A percentile compares a stretch with the other conserved stretches of the same genome.
Evolutionary conservation across 106 monocot species (phyloP).

Genomic region (Chionographis japonica): DNA sequence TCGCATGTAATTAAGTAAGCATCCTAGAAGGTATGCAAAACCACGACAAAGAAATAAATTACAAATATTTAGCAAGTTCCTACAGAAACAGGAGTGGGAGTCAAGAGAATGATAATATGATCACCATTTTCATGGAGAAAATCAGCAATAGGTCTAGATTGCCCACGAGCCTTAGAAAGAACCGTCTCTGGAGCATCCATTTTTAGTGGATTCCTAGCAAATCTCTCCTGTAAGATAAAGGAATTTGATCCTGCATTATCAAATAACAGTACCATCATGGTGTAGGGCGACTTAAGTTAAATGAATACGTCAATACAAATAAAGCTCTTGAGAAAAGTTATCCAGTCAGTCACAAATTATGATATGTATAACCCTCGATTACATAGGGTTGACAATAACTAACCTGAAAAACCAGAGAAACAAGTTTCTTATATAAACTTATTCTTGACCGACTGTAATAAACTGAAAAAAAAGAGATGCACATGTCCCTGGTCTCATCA

Average conservation of each 20-base stretch:
- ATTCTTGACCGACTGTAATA: too few species aligned
- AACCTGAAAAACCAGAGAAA: too few species aligned
- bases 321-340: too few species aligned
- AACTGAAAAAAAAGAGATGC: too few species aligned
- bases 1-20: neutral
- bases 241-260: constrained; percentile 27
- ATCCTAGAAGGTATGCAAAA: neutral
- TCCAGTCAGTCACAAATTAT: too few species aligned
- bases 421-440: too few species aligned
- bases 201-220: constrained; percentile 59
- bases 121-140: constrained; percentile 97
- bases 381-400: too few species aligned
- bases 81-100: neutral
- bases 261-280: neutral
- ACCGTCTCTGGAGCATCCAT: constrained; percentile 85
- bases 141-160: constrained; percentile 60
- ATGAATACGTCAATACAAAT: too few species aligned
- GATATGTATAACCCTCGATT: too few species aligned
- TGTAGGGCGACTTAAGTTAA: neutral
- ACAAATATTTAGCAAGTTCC: too few species aligned
- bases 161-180: constrained; percentile 75
- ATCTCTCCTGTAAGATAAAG: constrained; percentile 46
- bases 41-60: too few species aligned
- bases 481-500: too few species aligned
- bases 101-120: neutral